Evolutionary conservation across 805 yeast species (phyloP).

Genomic region (Ogataea trehalophila): DNA sequence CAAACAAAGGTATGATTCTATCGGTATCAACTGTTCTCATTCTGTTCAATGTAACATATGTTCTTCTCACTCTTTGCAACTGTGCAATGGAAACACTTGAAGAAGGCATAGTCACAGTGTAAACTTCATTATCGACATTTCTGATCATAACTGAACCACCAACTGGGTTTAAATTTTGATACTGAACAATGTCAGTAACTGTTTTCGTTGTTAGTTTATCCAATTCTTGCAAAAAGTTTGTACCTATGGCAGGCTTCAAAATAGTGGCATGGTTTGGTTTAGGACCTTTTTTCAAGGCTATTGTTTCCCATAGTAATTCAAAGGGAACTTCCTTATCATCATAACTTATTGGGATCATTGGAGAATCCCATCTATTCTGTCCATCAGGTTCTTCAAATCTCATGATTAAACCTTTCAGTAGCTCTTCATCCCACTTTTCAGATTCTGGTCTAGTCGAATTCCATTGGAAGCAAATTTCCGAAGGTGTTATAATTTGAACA

Average conservation of each 20-base stretch:
- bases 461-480: conserved; percentile 59
- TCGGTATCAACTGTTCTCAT: conserved; percentile 68
- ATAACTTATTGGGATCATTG: conserved; percentile 66
- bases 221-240: conserved; percentile 71
- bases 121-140: conserved; percentile 32
- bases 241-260: conserved; percentile 71
- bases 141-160: conserved; percentile 47
- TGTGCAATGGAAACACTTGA: conserved; percentile 63
- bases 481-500: conserved; percentile 69
- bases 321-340: conserved; percentile 54
- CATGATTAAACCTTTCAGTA: conserved; percentile 67
- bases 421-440: conserved; percentile 56
- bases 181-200: conserved; percentile 55
- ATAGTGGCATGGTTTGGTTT: conserved; percentile 84
- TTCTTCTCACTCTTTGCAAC: conserved; percentile 77
- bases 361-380: conserved; percentile 89
- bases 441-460: conserved; percentile 35
- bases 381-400: conserved; percentile 92
- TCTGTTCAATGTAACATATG: conserved; percentile 75
- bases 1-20: conserved; percentile 67
- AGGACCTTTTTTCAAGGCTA: conserved; percentile 56
- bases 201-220: conserved; percentile 69
- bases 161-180: conserved; percentile 47
- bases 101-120: conserved; percentile 54
- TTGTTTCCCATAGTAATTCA: conserved; percentile 61